Conservation (phyloP, 345 rosid species). For the Syzygium grande region DNA sequence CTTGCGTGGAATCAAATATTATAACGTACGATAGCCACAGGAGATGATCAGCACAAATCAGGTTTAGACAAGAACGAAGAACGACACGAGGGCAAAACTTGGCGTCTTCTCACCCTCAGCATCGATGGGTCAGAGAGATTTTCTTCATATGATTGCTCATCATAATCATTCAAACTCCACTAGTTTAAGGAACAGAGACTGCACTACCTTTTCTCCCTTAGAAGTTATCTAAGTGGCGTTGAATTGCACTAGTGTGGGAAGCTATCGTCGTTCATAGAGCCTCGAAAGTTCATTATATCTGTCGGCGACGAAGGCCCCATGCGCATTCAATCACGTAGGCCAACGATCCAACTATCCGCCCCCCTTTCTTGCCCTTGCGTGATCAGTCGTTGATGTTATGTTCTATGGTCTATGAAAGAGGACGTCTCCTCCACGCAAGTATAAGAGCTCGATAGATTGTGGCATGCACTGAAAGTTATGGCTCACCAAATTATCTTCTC, state of each 20-base stretch:
- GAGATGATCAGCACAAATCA: not conserved
- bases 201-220: not conserved
- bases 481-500: not conserved
- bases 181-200: not conserved
- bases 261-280: not conserved
- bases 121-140: not conserved
- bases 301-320: not conserved
- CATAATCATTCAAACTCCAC: not conserved
- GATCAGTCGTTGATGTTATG: not conserved
- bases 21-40: not conserved
- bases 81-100: not conserved
- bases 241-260: not conserved
- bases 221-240: not conserved
- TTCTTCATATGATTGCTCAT: not conserved
- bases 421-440: not conserved
- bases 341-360: not conserved
- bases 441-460: not conserved
- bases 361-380: not conserved
- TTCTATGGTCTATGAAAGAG: not conserved
- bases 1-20: not conserved
- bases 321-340: not conserved
- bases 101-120: not conserved
- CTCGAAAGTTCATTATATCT: not conserved
- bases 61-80: not conserved
- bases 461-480: not conserved